These are phyloP conservation scores for Irineochytrium annulatum DNA, from an alignment of 192 early-diverging fungal species.

Conservation along the genomic window DNA sequence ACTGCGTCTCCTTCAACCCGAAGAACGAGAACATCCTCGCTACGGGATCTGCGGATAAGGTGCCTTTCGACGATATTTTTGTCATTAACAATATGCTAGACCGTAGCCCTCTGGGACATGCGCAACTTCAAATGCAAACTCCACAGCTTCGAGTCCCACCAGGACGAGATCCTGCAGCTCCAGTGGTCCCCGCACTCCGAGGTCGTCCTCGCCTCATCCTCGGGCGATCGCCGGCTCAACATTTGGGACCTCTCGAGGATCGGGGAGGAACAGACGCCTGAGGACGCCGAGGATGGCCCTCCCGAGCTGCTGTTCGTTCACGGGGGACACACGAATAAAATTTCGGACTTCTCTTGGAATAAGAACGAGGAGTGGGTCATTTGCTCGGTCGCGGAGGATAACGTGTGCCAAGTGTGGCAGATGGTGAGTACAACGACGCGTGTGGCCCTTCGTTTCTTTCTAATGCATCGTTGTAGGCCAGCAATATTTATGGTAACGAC, in stretches of 20 bases:
- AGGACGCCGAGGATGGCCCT: constrained; percentile 97
- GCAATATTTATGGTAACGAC: constrained; percentile 51
- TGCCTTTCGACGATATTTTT: constrained; percentile 23
- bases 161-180: constrained; percentile 89
- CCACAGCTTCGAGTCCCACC: constrained; percentile 84
- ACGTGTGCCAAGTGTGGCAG: constrained; percentile 98
- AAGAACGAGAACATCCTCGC: constrained; percentile 83
- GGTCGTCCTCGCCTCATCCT: constrained; percentile 85
- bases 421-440: constrained; percentile 55
- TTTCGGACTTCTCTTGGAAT: constrained; percentile 96
- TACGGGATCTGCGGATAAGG: constrained; percentile 91
- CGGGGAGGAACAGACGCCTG: constrained; percentile 88
- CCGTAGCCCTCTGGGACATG: constrained; percentile 92
- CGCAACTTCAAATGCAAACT: constrained; percentile 82
- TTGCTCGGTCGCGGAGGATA: constrained; percentile 92
- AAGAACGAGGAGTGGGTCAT: constrained; percentile 89
- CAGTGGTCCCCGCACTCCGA: constrained; percentile 92
- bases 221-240: constrained; percentile 82
- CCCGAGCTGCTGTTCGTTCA: constrained; percentile 98
- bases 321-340: constrained; percentile 95
- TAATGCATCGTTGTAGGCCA: constrained; percentile 30
- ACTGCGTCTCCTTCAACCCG: constrained; percentile 93
- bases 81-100: constrained; percentile 36
- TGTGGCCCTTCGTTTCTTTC: background rate
- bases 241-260: constrained; percentile 95